Evolutionary conservation across 1,139 yeast genomes (phyloP).

Genomic region (Magnusiomyces magnusii): DNA sequence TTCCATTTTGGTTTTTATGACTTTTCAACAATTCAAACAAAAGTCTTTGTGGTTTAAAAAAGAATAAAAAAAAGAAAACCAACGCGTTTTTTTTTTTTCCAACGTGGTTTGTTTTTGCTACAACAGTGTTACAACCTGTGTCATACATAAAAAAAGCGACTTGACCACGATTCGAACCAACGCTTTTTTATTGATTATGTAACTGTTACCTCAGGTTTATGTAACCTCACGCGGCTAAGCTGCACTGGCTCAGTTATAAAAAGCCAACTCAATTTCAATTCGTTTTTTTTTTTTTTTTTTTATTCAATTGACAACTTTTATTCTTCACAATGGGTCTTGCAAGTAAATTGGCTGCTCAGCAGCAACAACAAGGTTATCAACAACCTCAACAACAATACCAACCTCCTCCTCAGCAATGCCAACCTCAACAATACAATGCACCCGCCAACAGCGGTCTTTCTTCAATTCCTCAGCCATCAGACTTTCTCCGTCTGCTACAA

Average conservation of each 20-base stretch:
- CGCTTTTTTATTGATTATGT: neutral
- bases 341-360: conserved; percentile 22
- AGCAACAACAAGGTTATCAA: conserved; percentile 9
- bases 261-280: neutral
- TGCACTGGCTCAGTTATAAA: neutral
- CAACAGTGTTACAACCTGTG: too few relatives aligned
- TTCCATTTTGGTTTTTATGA: conserved; percentile 17
- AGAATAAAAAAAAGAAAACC: neutral
- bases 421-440: conserved; percentile 14
- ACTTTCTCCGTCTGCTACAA: conserved; percentile 22
- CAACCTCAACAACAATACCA: neutral
- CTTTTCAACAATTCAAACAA: too few relatives aligned
- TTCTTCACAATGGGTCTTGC: conserved; percentile 30
- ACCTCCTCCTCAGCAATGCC: neutral
- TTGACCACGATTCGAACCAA: too few relatives aligned
- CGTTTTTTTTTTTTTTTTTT: too few relatives aligned
- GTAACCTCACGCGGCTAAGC: too few relatives aligned
- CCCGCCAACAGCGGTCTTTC: conserved; percentile 11
- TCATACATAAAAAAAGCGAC: too few relatives aligned
- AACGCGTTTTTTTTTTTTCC: too few relatives aligned
- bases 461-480: conserved; percentile 7
- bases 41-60: neutral
- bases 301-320: neutral
- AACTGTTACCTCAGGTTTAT: too few relatives aligned
- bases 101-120: too few relatives aligned